phyloP scores from a whole-genome alignment of 768 basidiomycete species.

The Leccinum sublutescens region DNA sequence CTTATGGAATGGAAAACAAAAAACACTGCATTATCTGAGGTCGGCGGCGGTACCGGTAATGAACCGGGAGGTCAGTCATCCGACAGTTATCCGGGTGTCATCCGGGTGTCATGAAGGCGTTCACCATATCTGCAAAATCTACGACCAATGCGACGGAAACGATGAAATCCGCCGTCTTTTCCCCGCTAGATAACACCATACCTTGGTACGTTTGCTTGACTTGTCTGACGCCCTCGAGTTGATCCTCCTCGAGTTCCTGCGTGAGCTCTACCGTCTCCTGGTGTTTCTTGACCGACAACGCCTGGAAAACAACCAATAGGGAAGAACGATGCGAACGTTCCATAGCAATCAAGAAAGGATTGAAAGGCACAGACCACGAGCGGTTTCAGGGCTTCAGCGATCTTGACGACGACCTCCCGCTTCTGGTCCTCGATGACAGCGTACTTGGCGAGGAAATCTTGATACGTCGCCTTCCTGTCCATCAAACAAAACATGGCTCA shows the following conservation, averaged over 20 bases:
- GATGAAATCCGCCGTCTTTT: not conserved
- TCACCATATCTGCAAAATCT: constrained; percentile 21
- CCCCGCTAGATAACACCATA: constrained; percentile 1
- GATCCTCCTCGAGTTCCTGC: constrained; percentile 24
- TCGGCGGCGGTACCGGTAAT: not conserved
- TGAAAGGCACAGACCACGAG: constrained; percentile 23
- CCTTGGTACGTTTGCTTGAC: constrained; percentile 22
- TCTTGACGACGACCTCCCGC: constrained; percentile 27
- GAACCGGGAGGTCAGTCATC: not conserved
- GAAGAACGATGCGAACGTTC: not conserved
- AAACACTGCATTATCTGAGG: not conserved
- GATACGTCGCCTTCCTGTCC: constrained; percentile 25
- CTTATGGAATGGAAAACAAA: not conserved
- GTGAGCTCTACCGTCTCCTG: constrained; percentile 23
- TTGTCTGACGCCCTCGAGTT: constrained; percentile 22
- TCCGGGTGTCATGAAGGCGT: constrained; percentile 19
- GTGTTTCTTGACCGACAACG: constrained; percentile 29
- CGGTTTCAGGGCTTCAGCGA: constrained; percentile 20
- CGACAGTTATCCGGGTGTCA: not conserved
- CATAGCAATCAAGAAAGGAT: not conserved
- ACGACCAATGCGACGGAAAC: not conserved
- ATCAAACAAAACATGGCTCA: not conserved
- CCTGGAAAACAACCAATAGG: constrained; percentile 6
- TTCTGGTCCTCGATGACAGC: constrained; percentile 27
- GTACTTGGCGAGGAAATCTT: constrained; percentile 27